Evolutionary conservation across 208 protist genomes (phyloP), one percentile per base, ranked within the genome.

Genomic region (Wallacemonas sp.): DNA sequence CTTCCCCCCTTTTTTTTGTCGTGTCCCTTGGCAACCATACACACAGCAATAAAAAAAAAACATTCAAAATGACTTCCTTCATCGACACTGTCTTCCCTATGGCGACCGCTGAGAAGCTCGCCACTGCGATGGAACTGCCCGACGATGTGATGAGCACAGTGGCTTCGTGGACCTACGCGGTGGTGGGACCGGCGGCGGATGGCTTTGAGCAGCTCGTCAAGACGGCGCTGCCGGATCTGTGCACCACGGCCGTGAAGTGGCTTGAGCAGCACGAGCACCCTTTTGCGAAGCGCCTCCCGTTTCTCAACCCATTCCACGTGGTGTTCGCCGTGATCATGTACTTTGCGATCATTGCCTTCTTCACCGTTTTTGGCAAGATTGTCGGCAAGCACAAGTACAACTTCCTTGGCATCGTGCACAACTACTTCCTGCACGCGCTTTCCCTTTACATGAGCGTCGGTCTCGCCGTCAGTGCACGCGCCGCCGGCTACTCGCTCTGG

Each of bases 371-470:
- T 29, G 70, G 70, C 11, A 75, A 80, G 41, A 25, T 86, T n/a
- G 42, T 84, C 18, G 82, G 79, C 48, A 92, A 89, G 72, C 57
- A 64, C 25, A 72, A 70, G 22, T 86, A 83, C 69, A 77, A 71
- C 26, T 22, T 49, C 3, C 48, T 91, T 14, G 80, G 80, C 20
- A 41, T 91, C 32, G 5, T 80, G 26, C 84, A 93, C 76, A 93
- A 93, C 76, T 79, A 85, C 48, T 74, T 76, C 44, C 70, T 93
- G 0, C 77, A 80, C 65, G 33, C 84, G 4, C 74, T 93, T 8
- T 89, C 84, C 0, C 65, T 87, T 1, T 93, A 91, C 73, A 91
- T 93, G 87, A 77, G 79, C 64, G 36, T 87, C 8, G 81, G 77
- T 14, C 74, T 93, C n/a, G 31, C 79, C 33, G 45, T 90, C 52